Base-by-base conservation (phyloP, 2,329 filamentous ascomycete species). In the Aspergillus vadensis region DNA sequence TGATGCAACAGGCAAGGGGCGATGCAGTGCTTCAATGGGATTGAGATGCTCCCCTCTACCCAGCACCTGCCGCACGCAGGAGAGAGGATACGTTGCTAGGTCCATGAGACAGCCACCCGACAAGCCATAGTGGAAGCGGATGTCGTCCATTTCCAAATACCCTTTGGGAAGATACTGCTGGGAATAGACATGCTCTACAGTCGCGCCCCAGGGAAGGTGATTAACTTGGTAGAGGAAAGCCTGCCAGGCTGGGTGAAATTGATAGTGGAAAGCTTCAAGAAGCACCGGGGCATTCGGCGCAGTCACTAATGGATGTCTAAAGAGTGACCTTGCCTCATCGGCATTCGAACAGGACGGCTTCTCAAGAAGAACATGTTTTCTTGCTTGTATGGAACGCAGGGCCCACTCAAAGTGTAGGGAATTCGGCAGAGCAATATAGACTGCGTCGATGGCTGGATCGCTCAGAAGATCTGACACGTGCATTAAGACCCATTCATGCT, bases 311-410 rank as follows among this genome's bases (percentile, higher is more conserved):
- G 77, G 75, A 19, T 74, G 72, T 30, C 66, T 71, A 67, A 85
- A 84, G 15, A 85, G 75, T 0, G 65, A 63, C 17, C 69, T 67
- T 2, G 82, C 82, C 66, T 86, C 81, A 0, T 53, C 59, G 3
- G 73, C 68, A 65, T 83, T 85, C 25, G 76, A 77, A n/a, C 75
- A 77, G 0, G 78, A 76, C 0, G 83, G 83, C 67, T 85, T 85
- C 67, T 86, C 84, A 2, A 85, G 70, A 0, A 86, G 77, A 19
- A 86, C 83, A 64, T 86, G 83, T 63, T 85, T 86, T 4, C 81
- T 81, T 3, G 78, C 79, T 21, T 72, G 66, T 21, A 86, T 71
- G 3, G 82, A 77, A 55, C 79, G 78, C 15, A 81, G 64, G 8
- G 82, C 76, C 80, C 81, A 85, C 66, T 83, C 78, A 32, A 70